Evolutionary conservation across 2,329 filamentous ascomycete species (phyloP), one percentile per base, ranked within the genome.

Genomic region (Hymenotorrendiella dingleyae): DNA sequence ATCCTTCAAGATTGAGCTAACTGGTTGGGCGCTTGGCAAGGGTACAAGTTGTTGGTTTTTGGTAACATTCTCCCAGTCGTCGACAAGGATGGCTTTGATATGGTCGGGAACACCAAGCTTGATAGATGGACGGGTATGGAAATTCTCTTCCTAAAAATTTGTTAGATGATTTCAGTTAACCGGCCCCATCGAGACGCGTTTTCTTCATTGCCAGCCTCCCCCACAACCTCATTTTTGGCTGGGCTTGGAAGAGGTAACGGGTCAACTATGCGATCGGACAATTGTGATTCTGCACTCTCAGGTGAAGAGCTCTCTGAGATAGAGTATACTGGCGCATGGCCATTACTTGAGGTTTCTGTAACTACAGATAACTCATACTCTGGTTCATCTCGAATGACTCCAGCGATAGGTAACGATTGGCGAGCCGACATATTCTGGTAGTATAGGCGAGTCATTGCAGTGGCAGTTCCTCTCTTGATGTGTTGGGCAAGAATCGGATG

Each of bases 61-160:
- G 43, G 93, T 98, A 48, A 98, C 82, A 57, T 96, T 94, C 65
- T 98, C 93, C 93, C 93, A 98, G 64, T 98, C 93, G 62, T 98
- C 93, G 17, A 98, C 93, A 3, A 98, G 78, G 49, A 94, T 76
- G 12, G 86, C 87, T 69, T 97, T 96, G 53, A 98, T 74, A 52
- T 85, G 80, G 60, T 97, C 93, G 0, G 93, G 89, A 51, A 97
- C 81, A 37, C 82, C 75, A 30, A 98, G 76, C 56, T 88, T 86
- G 57, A 98, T 84, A 14, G 88, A 87, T 16, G 91, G 90, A 45
- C 89, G 82, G 49, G 76, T 74, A 59, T 89, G 80, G 62, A 95
- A 98, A 4, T 76, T 71, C 48, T 97, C 93, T 69, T 97, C 93
- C 90, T 97, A 65, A 20, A 45, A n/a, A 32, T 22, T 16, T 39